phyloP scores from a whole-genome alignment of 2,329 filamentous ascomycete species.

The Aspergillus luchuensis region DNA sequence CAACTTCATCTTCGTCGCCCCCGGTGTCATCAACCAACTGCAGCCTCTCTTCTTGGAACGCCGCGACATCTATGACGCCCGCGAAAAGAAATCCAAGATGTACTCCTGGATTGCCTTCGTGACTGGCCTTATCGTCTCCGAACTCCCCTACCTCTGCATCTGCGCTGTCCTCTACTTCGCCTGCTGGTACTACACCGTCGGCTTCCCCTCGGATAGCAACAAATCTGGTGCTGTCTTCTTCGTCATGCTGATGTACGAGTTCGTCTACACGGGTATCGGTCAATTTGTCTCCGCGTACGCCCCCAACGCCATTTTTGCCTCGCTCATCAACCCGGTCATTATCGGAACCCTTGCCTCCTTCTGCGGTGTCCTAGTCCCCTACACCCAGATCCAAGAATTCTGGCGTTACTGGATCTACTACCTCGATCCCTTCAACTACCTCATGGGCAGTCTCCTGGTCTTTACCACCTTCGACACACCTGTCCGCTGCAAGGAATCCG shows the following conservation, averaged over 20 bases:
- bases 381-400: conserved; percentile 33
- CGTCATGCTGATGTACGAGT: conserved; percentile 71
- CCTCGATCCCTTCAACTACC: conserved; percentile 36
- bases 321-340: conserved; percentile 74
- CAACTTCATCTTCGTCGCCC: conserved; percentile 59
- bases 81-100: conserved; percentile 70
- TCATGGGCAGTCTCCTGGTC: conserved; percentile 33
- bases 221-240: conserved; percentile 58
- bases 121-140: conserved; percentile 67
- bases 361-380: conserved; percentile 35
- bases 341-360: conserved; percentile 48
- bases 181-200: conserved; percentile 73
- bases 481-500: conserved; percentile 27
- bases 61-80: conserved; percentile 65
- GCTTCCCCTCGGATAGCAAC: conserved; percentile 43
- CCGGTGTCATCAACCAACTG: conserved; percentile 50
- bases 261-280: conserved; percentile 71
- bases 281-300: conserved; percentile 80
- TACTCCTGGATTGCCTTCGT: conserved; percentile 76
- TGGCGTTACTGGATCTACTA: conserved; percentile 39
- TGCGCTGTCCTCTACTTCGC: conserved; percentile 67
- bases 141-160: conserved; percentile 68
- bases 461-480: conserved; percentile 29
- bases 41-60: conserved; percentile 71
- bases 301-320: conserved; percentile 65